phyloP scores from a whole-genome alignment of 805 yeast species.

The Monosporozyma siamensis region DNA sequence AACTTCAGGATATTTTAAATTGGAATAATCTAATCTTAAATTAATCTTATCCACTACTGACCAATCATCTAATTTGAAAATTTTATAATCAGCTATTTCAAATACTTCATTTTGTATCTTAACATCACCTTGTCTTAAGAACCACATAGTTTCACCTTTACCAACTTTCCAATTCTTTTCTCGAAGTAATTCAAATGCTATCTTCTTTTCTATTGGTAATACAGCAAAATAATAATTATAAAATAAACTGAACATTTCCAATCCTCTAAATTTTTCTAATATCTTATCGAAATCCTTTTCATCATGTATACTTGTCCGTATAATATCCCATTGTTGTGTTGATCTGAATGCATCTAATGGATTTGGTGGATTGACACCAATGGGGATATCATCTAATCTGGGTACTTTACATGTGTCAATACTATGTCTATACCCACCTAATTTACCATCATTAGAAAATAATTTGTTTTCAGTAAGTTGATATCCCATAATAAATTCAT shows the following conservation, averaged over 20 bases:
- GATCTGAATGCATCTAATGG: conserved; percentile 30
- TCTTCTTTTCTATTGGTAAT: conserved; percentile 34
- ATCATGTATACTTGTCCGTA: conserved; percentile 17
- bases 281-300: conserved; percentile 9
- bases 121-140: conserved; percentile 32
- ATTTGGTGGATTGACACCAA: conserved; percentile 28
- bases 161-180: conserved; percentile 35
- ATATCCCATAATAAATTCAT: conserved; percentile 27
- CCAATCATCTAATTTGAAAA: conserved; percentile 39
- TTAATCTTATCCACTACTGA: conserved; percentile 34
- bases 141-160: conserved; percentile 30
- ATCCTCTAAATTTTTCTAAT: conserved; percentile 21
- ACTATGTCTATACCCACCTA: conserved; percentile 25
- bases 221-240: conserved; percentile 38
- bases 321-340: conserved; percentile 28
- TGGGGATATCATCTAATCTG: conserved; percentile 20
- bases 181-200: conserved; percentile 28
- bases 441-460: conserved; percentile 15
- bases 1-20: conserved; percentile 9
- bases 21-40: conserved; percentile 32
- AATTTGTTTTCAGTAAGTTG: conserved; percentile 18
- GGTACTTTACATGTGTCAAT: conserved; percentile 22
- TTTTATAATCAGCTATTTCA: conserved; percentile 36
- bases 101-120: conserved; percentile 33
- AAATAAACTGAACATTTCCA: conserved; percentile 33